Evolutionary conservation across 176 grass and related monocot genomes (phyloP).

Genomic region (Zea luxurians): DNA sequence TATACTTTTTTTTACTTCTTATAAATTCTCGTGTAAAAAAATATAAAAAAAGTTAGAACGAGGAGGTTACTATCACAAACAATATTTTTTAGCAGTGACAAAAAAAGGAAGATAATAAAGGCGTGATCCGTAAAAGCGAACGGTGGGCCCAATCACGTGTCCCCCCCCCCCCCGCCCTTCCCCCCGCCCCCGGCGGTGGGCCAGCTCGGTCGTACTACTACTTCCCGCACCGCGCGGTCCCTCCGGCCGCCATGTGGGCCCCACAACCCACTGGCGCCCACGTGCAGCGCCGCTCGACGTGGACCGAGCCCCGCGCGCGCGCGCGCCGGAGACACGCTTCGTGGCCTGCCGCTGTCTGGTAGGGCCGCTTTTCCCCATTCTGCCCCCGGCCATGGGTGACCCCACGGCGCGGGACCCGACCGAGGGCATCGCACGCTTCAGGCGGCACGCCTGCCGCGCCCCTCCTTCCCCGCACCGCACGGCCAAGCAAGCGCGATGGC

Average conservation of each 20-base stretch:
- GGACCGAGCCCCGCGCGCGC: conserved; percentile 32
- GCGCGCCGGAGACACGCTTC: conserved; percentile 40
- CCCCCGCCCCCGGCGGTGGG: neutral
- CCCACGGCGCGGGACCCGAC: neutral
- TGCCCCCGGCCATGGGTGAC: neutral
- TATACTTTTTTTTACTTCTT: no score
- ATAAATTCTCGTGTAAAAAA: no score
- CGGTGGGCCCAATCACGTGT: conserved; percentile 44
- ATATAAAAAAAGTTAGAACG: no score
- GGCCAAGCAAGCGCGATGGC: no score
- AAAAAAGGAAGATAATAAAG: neutral
- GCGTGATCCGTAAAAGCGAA: conserved; percentile 42
- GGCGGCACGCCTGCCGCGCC: neutral
- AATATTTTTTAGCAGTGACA: no score
- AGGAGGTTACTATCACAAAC: no score
- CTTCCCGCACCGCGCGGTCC: neutral
- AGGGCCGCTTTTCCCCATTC: neutral
- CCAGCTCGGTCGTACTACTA: neutral
- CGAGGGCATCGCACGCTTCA: conserved; percentile 6
- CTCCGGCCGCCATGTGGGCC: neutral
- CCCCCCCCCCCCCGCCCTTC: neutral
- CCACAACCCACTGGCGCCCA: conserved; percentile 36
- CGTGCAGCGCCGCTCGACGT: conserved; percentile 54
- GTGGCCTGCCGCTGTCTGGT: conserved; percentile 14
- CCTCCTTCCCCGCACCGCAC: no score